Conservation (phyloP, 2,329 filamentous ascomycete species). For the Sporothrix globosa region DNA sequence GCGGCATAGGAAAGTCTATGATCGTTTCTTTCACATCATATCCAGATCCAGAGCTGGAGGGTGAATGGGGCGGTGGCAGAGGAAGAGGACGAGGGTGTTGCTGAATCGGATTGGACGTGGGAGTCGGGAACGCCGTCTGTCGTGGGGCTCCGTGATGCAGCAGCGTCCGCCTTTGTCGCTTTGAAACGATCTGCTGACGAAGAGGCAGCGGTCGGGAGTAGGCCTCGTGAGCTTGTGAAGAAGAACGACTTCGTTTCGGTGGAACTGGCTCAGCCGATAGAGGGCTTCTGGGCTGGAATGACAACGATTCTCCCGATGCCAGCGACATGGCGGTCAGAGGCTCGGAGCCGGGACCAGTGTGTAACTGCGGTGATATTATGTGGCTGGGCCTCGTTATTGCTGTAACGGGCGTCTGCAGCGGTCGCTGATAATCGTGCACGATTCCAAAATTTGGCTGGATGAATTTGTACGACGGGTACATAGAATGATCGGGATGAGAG, state of each 20-base stretch:
- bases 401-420: background rate
- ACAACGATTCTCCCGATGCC: background rate
- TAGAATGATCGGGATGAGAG: slow-evolving; percentile 30
- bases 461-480: slow-evolving; percentile 30
- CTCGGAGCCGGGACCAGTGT: background rate
- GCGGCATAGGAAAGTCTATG: background rate
- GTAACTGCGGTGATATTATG: background rate
- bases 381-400: background rate
- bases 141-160: background rate
- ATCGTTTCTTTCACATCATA: background rate
- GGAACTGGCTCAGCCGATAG: background rate
- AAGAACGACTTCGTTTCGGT: background rate
- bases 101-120: background rate
- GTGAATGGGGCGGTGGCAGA: background rate
- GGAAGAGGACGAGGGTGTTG: background rate
- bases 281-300: background rate
- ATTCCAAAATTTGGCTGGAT: slow-evolving; percentile 23
- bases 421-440: background rate
- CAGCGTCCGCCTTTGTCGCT: slow-evolving; percentile 16
- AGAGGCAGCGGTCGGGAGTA: background rate
- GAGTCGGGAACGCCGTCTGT: background rate
- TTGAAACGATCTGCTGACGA: background rate
- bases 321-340: background rate
- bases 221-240: background rate
- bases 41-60: background rate